phyloP scores from a whole-genome alignment of 108 stramenopile genomes.

The Pseudonitzschia multiseries region DNA sequence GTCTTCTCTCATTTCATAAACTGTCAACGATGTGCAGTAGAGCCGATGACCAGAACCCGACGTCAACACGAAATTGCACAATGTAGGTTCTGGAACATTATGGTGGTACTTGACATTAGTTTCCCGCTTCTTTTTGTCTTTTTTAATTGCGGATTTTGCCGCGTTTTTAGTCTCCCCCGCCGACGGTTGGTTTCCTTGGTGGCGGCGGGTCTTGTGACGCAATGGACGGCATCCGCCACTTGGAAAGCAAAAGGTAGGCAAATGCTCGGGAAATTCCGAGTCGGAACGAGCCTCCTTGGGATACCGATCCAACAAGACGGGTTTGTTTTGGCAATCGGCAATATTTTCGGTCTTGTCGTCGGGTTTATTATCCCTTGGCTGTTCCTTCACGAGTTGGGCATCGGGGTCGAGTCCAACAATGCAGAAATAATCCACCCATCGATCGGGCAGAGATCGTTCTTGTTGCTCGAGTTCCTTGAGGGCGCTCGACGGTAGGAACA shows the following conservation, averaged over 20 bases:
- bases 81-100: constrained; percentile 35
- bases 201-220: neutral
- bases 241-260: constrained; percentile 72
- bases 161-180: neutral
- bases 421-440: constrained; percentile 69
- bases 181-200: neutral
- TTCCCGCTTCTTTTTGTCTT: neutral
- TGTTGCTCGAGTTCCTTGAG: neutral
- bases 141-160: neutral
- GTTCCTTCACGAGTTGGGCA: constrained; percentile 5
- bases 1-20: constrained; percentile 46
- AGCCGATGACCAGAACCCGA: constrained; percentile 55
- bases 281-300: constrained; percentile 48
- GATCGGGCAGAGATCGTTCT: constrained; percentile 25
- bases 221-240: constrained; percentile 41
- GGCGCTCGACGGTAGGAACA: neutral
- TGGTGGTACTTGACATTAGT: neutral
- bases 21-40: constrained; percentile 62
- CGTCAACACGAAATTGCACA: constrained; percentile 82
- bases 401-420: constrained; percentile 39
- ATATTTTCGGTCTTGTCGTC: neutral
- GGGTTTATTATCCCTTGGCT: constrained; percentile 7
- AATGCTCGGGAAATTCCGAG: constrained; percentile 69
- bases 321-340: constrained; percentile 38
- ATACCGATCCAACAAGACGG: constrained; percentile 67